Evolutionary conservation across 345 rosid species (phyloP).

Genomic region (Dipteronia sinensis): DNA sequence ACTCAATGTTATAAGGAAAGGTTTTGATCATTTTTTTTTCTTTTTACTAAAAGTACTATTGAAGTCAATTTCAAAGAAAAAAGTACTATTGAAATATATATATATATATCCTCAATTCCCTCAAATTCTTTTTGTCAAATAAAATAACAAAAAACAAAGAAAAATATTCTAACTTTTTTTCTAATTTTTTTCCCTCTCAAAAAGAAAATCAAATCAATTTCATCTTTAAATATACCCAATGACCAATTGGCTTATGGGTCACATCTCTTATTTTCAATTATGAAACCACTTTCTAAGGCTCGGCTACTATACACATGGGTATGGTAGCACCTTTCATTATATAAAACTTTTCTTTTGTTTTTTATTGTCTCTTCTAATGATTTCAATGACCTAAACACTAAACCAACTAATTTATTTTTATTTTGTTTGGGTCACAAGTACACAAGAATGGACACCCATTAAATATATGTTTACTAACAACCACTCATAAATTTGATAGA

Average conservation of each 20-base stretch:
- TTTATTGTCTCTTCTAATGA: slow-evolving; percentile 27
- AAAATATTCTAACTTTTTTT: not conserved
- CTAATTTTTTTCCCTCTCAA: not conserved
- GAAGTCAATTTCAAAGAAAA: too few relatives aligned
- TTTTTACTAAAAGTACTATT: too few relatives aligned
- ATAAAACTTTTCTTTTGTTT: slow-evolving; percentile 1
- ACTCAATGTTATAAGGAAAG: not conserved
- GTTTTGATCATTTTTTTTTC: too few relatives aligned
- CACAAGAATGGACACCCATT: not conserved
- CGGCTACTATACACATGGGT: too few relatives aligned
- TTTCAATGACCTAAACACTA: not conserved
- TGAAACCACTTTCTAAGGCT: not conserved
- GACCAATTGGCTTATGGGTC: slow-evolving; percentile 3
- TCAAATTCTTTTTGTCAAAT: not conserved
- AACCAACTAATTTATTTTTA: not conserved
- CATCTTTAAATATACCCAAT: not conserved
- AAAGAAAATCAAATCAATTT: not conserved
- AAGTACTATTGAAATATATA: not conserved
- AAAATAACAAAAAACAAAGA: not conserved
- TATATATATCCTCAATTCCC: not conserved
- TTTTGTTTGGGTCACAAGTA: not conserved
- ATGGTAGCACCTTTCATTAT: not conserved
- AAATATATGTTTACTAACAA: not conserved
- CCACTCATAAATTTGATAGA: not conserved
- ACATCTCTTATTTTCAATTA: slow-evolving; percentile 12